These are phyloP conservation scores for Leptomonas pyrrhocoris DNA, from an alignment of 208 protist genomes.

Conservation along the genomic window DNA sequence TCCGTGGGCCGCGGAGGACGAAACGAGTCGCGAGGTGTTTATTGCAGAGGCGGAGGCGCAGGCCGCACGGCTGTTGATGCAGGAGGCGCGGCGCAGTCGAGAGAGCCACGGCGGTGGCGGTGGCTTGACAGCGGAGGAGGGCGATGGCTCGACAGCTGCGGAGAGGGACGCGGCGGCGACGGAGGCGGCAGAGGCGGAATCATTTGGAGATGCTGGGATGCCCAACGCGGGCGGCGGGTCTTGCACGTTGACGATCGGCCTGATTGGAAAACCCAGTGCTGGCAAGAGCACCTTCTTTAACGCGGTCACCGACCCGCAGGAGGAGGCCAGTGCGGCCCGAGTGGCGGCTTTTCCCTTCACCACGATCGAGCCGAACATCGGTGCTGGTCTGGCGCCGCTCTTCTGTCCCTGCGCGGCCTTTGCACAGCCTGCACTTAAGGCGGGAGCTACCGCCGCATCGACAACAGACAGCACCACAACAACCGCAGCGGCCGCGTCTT, in stretches of 20 bases:
- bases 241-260: conserved; percentile 88
- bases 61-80: conserved; percentile 30
- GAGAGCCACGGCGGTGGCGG: background rate
- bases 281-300: conserved; percentile 96
- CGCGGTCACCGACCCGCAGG: conserved; percentile 84
- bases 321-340: conserved; percentile 78
- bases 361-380: conserved; percentile 94
- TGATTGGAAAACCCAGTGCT: conserved; percentile 93
- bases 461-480: background rate
- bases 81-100: conserved; percentile 11
- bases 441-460: too few relatives aligned
- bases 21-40: conserved; percentile 31
- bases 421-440: background rate
- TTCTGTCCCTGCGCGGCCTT: conserved; percentile 71
- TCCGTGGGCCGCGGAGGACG: conserved; percentile 50
- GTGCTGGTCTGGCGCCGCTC: conserved; percentile 55
- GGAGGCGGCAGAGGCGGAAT: background rate
- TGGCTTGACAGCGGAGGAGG: background rate
- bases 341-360: conserved; percentile 95
- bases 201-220: background rate
- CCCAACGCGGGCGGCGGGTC: conserved; percentile 40
- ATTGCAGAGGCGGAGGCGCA: conserved; percentile 44
- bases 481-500: background rate
- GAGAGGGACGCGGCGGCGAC: background rate
- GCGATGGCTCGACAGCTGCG: conserved; percentile 8